Base-by-base conservation (phyloP, 345 rosid species). In the Acer yangbiense region DNA sequence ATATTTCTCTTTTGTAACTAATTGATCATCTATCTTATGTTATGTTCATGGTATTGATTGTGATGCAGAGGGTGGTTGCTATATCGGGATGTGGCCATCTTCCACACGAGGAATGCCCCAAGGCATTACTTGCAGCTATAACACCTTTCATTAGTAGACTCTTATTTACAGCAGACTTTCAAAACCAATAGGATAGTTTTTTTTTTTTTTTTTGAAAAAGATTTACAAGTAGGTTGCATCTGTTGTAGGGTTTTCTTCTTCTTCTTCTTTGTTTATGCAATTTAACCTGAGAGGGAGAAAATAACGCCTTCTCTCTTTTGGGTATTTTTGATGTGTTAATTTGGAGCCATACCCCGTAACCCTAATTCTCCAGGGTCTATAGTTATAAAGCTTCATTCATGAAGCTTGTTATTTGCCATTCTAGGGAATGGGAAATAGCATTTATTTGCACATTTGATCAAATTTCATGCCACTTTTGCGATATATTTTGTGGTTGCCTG, bases 41-140 rank as follows among this genome's bases (percentile, higher is more conserved):
- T 11, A 25, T 14, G 20, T 16, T 68, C 6, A 20, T 18, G 12
- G 16, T 48, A 32, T 54, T 75, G 54, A 32, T 77, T 74, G 12
- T 68, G 64, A 39, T 80, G 88, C 96, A 95, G 99, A 93, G 98
- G 87, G 87, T 93, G 74, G 97, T 95, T 54, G 92, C 99, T 21
- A 92, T 95, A 85, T 92, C 98, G 0, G 96, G 98, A 69, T 93
- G 99, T 52, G 99, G 99, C 41, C 99, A 95, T 85, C 94, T 95
- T 81, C 99, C 98, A 21, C 99, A 95, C 3, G 99, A 93, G 87
- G 99, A 95, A 86, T 90, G 97, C 88, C 98, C 99, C 39, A 89
- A 91, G 87, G 92, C 94, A 73, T 86, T 95, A 81, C 90, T 95
- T 76, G 98, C 98, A 60, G 98, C 94, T 1, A 83, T 93, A 63